Evolutionary conservation across 257 asterid genomes (phyloP), one percentile per base, ranked within the genome.

Genomic region (Gentiana straminea): DNA sequence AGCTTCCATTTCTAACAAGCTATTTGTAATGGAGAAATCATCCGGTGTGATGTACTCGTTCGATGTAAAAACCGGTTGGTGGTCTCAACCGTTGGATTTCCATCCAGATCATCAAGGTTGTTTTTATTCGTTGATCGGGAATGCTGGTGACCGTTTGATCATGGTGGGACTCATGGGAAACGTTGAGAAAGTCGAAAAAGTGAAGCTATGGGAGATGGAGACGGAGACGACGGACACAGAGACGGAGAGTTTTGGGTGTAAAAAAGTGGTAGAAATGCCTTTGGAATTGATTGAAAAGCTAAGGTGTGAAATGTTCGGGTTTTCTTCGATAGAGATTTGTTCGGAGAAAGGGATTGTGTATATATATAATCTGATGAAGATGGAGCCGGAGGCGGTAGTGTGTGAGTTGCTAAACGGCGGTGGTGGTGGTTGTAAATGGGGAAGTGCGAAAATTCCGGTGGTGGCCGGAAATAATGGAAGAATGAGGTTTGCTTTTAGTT

Each of bases 221-320:
- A 15, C 24, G 24, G 24, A 15, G 0, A 15, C 24, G 24, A 15
- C 24, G 24, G 24, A 15, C 24, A 15, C 24, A 15, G 52, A 72
- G 61, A 2, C 33, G 1, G 58, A 62, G 33, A 68, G 36, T 33
- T 76, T 76, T 10, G 72, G 52, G 32, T 64, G 72, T 13, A 63
- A 62, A n/a, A 79, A 73, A 57, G 66, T 83, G 3, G 89, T 85
- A 36, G 90, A 83, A 51, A 79, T 86, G 86, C 95, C 95, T 0
- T 0, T 4, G 60, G 76, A 57, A 15, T 15, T 15, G 24, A 15
- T 15, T 15, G 24, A 15, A 15, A 15, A 15, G 24, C 24, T 15
- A 15, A 15, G 24, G 24, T 15, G 24, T 15, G 24, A 15, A 15
- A 15, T 15, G 24, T 15, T 15, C 24, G 24, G 24, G 24, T 15